A percentile compares a stretch with the other conserved stretches of the same genome.
Conservation (phyloP, 495 filamentous ascomycete genomes). For the Talaromyces adpressus region DNA sequence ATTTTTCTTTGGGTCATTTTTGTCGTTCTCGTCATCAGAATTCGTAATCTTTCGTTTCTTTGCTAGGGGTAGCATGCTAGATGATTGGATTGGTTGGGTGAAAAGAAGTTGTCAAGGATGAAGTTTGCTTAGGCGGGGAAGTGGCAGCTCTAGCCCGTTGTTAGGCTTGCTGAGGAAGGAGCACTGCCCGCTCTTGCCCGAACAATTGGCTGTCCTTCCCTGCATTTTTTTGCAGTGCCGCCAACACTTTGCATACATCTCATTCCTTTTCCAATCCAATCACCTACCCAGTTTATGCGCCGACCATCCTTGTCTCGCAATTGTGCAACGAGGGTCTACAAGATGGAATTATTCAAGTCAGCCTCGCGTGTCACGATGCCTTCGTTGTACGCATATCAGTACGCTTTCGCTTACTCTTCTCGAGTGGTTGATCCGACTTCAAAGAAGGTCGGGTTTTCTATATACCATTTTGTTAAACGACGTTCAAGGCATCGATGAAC, state of each 20-base stretch:
- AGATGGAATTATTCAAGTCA: background rate
- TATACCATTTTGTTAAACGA: background rate
- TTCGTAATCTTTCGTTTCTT: background rate
- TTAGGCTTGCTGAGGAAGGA: background rate
- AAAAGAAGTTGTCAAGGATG: background rate
- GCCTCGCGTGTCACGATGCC: background rate
- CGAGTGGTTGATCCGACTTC: background rate
- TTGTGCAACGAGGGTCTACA: background rate
- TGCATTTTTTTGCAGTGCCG: background rate
- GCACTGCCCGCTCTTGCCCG: background rate
- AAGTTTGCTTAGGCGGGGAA: background rate
- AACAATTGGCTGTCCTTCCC: slow-evolving; percentile 1
- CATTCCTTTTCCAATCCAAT: background rate
- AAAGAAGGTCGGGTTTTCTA: background rate
- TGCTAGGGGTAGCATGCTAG: background rate
- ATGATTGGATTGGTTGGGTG: background rate
- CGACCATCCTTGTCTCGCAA: background rate
- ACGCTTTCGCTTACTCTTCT: background rate
- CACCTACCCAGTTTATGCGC: background rate
- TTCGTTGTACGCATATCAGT: background rate
- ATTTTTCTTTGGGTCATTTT: background rate
- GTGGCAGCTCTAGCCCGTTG: background rate
- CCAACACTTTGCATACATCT: background rate
- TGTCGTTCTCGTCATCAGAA: background rate
- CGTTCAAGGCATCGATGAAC: background rate